A percentile compares a stretch with the other conserved stretches of the same genome.
These are phyloP conservation scores for Xylaria longipes DNA, from an alignment of 495 filamentous ascomycete species.

Conservation along the genomic window DNA sequence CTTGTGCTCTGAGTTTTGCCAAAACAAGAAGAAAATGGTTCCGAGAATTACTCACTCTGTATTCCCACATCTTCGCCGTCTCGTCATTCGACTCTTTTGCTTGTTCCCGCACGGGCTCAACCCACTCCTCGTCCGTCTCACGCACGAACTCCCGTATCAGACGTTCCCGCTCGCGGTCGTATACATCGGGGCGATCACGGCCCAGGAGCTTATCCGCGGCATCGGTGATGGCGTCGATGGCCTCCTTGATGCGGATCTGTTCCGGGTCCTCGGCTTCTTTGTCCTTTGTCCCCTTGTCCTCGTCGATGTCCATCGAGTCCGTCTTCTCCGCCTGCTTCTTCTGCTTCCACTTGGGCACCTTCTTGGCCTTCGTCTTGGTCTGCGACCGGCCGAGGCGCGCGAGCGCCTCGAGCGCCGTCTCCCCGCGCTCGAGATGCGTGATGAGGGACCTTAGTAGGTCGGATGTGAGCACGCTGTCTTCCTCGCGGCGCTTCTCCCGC, in stretches of 20 bases:
- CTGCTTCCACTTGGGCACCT: conserved; percentile 66
- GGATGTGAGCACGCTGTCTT: conserved; percentile 75
- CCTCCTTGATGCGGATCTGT: conserved; percentile 69
- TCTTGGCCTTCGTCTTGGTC: conserved; percentile 63
- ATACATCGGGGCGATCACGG: conserved; percentile 83
- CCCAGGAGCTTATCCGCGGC: conserved; percentile 85
- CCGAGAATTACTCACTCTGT: too few relatives aligned
- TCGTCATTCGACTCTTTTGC: conserved; percentile 27
- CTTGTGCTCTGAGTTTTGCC: too few relatives aligned
- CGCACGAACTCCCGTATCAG: conserved; percentile 80
- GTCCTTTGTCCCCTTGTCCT: conserved; percentile 35
- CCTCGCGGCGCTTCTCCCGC: conserved; percentile 67
- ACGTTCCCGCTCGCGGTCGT: conserved; percentile 85
- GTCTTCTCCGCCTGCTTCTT: conserved; percentile 61
- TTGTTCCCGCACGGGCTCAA: conserved; percentile 59
- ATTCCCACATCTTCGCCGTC: conserved; percentile 77
- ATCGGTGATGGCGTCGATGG: conserved; percentile 82
- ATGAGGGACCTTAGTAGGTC: conserved; percentile 80
- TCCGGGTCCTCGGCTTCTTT: conserved; percentile 68
- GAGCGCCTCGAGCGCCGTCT: conserved; percentile 89
- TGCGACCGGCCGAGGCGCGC: conserved; percentile 77
- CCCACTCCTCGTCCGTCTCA: conserved; percentile 93
- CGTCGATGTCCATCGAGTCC: conserved; percentile 74
- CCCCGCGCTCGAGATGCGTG: conserved; percentile 73
- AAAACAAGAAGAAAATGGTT: too few relatives aligned